Evolutionary conservation across 257 asterid species (phyloP).

Genomic region (Solanum bukasovii): DNA sequence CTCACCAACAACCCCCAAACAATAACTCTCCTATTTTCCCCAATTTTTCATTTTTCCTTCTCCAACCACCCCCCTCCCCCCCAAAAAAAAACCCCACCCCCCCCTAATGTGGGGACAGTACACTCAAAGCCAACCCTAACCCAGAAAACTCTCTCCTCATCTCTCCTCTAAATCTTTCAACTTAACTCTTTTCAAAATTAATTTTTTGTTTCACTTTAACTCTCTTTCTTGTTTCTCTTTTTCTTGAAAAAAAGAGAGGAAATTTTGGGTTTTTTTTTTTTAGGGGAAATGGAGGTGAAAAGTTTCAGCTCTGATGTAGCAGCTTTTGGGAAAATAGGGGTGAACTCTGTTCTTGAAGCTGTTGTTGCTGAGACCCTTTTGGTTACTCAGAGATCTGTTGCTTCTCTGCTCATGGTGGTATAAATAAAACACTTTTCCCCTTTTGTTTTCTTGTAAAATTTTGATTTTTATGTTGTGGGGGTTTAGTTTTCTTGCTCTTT

Average conservation of each 20-base stretch:
- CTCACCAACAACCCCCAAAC: neutral
- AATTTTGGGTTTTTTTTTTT: neutral
- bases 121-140: constrained; percentile 32
- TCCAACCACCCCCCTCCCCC: no score
- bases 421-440: neutral
- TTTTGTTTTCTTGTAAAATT: neutral
- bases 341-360: constrained; percentile 34
- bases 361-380: constrained; percentile 30
- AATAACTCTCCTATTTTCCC: neutral
- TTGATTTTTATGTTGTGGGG: neutral
- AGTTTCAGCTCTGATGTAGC: constrained; percentile 34
- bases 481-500: neutral
- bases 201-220: neutral
- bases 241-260: neutral
- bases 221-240: neutral
- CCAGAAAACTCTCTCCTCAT: constrained; percentile 21
- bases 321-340: constrained; percentile 23
- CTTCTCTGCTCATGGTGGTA: constrained; percentile 59
- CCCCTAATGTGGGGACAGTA: constrained; percentile 14
- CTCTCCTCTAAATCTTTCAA: neutral
- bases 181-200: neutral
- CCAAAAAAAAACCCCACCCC: neutral
- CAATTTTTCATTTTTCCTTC: no score
- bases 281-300: constrained; percentile 48
- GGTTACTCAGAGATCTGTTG: constrained; percentile 51